Conservation (phyloP, 495 filamentous ascomycete genomes). For the Thermochaetoides thermophila region DNA sequence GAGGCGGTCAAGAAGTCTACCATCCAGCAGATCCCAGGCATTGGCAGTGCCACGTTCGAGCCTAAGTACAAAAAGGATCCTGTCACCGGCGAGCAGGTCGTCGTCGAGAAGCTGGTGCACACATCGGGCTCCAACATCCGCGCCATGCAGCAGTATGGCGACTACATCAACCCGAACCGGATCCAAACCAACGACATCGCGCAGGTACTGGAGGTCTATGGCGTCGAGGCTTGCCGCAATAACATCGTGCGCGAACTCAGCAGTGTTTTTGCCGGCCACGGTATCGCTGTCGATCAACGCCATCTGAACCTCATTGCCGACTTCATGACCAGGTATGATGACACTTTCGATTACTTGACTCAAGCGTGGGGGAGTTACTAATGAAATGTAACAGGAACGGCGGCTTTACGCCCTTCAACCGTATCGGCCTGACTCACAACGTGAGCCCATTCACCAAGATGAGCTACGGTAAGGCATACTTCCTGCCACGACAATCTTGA, state of each 20-base stretch:
- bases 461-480: slow-evolving; percentile 51
- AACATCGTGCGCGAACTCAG: slow-evolving; percentile 80
- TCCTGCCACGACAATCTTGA: not conserved
- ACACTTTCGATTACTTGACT: not conserved
- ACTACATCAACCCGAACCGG: slow-evolving; percentile 72
- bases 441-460: slow-evolving; percentile 90
- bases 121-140: slow-evolving; percentile 78
- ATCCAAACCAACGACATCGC: slow-evolving; percentile 88
- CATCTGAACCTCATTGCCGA: slow-evolving; percentile 94
- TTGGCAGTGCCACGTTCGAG: slow-evolving; percentile 59
- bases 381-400: slow-evolving; percentile 39
- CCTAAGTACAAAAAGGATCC: slow-evolving; percentile 44
- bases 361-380: not conserved
- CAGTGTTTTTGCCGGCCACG: slow-evolving; percentile 78
- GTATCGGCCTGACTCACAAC: slow-evolving; percentile 68
- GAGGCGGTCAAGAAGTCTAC: slow-evolving; percentile 56
- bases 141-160: slow-evolving; percentile 77
- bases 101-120: slow-evolving; percentile 40
- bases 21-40: slow-evolving; percentile 70
- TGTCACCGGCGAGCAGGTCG: slow-evolving; percentile 29
- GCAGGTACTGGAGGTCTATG: slow-evolving; percentile 70
- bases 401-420: slow-evolving; percentile 77
- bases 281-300: slow-evolving; percentile 81
- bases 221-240: slow-evolving; percentile 79
- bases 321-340: slow-evolving; percentile 59